Evolutionary conservation across 768 basidiomycete genomes (phyloP), one percentile per base, ranked within the genome.

Genomic region (Pulveroboletus sp.): DNA sequence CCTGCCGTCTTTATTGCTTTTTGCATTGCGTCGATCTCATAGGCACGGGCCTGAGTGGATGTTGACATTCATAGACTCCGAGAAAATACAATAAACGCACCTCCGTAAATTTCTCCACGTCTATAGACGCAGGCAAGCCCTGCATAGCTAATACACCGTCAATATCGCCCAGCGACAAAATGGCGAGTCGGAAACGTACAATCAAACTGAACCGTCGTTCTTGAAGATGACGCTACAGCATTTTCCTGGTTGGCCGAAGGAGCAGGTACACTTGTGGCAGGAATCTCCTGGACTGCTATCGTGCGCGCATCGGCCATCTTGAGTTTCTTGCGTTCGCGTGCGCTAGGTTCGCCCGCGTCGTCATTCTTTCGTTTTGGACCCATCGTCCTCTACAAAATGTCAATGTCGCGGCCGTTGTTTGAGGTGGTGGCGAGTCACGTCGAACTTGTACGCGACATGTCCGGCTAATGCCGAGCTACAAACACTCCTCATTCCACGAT

Each of bases 21-120:
- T 52, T 94, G 84, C 86, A 99, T 94, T 0, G 94, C 87, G 40
- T 80, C 73, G 50, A 97, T 93, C 69, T 99, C 95, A 61, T 91
- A 91, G 7, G 84, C 78, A 50, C 94, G 79, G 14, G 90, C 81
- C 91, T 97, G 49, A n/a, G 19, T 9, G 33, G 24, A 14, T 21
- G 27, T 48, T 36, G 24, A 20, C 43, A 47, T 34, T 55, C 49
- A 5, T 19, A 16, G 6, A n/a, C 21, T n/a, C n/a, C 40, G 41
- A 14, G 23, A 12, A 8, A 27, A 12, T 9, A n/a, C 25, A 41
- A 19, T 9, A 32, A 24, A 29, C 71, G 20, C 40, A 90, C 93
- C 75, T 94, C 85, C 16, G 85, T 79, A 65, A 98, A 95, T 62
- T 79, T 85, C 62, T 95, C 94, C 20, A 95, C 86, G 59, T 94